These are phyloP conservation scores for Rhodotorula paludigena DNA, from an alignment of 768 basidiomycete species.

Conservation along the genomic window DNA sequence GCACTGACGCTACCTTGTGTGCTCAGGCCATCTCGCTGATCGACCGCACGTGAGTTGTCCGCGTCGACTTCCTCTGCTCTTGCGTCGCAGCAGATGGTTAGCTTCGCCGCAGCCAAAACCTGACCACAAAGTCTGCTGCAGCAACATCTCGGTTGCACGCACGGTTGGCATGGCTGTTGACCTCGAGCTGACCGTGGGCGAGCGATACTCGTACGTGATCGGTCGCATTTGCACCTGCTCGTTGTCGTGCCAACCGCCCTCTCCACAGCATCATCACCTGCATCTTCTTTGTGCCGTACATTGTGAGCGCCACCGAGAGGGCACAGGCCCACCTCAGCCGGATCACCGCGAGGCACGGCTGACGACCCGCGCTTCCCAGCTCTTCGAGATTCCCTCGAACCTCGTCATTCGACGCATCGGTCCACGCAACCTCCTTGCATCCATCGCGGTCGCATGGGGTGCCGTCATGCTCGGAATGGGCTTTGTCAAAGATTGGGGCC, in stretches of 20 bases:
- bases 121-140: too few species aligned
- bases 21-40: constrained; percentile 1
- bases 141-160: constrained; percentile 33
- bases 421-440: constrained; percentile 16
- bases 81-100: too few species aligned
- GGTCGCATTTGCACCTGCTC: constrained; percentile 10
- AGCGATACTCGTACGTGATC: constrained; percentile 46
- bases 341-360: not conserved
- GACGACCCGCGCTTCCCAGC: too few species aligned
- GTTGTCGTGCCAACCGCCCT: not conserved
- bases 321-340: constrained; percentile 24
- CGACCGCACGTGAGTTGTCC: too few species aligned
- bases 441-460: not conserved
- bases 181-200: constrained; percentile 41
- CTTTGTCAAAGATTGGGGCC: constrained; percentile 43
- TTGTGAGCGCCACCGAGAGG: not conserved
- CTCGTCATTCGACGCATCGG: constrained; percentile 43
- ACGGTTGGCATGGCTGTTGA: constrained; percentile 38
- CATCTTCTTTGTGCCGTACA: constrained; percentile 43
- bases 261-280: not conserved
- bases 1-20: not conserved
- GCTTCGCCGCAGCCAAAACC: too few species aligned
- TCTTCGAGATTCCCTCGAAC: constrained; percentile 44
- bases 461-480: constrained; percentile 42
- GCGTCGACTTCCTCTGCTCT: too few species aligned